phyloP scores from a whole-genome alignment of 1,284 basidiomycete genomes.

The Takashimella koratensis region DNA sequence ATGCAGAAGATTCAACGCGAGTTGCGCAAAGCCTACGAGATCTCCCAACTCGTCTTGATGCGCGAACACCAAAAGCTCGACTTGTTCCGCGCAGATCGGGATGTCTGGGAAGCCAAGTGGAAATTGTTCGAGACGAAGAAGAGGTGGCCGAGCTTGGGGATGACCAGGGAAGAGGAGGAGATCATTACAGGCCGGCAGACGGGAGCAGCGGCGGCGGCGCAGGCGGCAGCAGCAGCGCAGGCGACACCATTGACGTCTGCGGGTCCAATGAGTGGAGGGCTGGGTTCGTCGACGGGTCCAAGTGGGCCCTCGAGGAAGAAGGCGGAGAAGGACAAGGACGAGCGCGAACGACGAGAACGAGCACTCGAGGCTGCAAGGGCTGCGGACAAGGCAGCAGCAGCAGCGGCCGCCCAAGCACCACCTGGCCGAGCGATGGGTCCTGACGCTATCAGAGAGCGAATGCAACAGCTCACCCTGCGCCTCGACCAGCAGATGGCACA shows the following conservation, averaged over 20 bases:
- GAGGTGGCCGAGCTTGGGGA: conserved; percentile 63
- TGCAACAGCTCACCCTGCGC: conserved; percentile 58
- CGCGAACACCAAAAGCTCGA: conserved; percentile 76
- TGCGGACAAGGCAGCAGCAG: conserved; percentile 18
- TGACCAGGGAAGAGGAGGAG: conserved; percentile 77
- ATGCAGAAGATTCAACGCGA: conserved; percentile 76
- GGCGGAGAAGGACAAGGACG: conserved; percentile 39
- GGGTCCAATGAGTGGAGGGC: conserved; percentile 10
- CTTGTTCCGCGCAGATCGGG: conserved; percentile 57
- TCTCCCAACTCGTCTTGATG: conserved; percentile 64
- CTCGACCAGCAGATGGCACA: conserved; percentile 65
- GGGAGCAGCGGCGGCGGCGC: conserved; percentile 58
- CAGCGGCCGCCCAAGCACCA: conserved; percentile 17
- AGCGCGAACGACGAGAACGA: conserved; percentile 39
- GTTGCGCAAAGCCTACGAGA: conserved; percentile 65
- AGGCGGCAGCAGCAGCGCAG: conserved; percentile 18
- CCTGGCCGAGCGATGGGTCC: conserved; percentile 37
- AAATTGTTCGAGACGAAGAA: conserved; percentile 75
- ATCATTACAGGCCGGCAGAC: conserved; percentile 51
- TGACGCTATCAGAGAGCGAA: conserved; percentile 56
- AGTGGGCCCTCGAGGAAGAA: conserved; percentile 18
- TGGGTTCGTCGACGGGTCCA: not conserved
- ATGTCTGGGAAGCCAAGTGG: conserved; percentile 75
- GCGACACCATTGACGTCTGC: conserved; percentile 10
- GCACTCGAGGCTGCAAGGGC: conserved; percentile 28